phyloP scores from a whole-genome alignment of 352 stramenopile genomes.

The Phytopythium mirpurense region DNA sequence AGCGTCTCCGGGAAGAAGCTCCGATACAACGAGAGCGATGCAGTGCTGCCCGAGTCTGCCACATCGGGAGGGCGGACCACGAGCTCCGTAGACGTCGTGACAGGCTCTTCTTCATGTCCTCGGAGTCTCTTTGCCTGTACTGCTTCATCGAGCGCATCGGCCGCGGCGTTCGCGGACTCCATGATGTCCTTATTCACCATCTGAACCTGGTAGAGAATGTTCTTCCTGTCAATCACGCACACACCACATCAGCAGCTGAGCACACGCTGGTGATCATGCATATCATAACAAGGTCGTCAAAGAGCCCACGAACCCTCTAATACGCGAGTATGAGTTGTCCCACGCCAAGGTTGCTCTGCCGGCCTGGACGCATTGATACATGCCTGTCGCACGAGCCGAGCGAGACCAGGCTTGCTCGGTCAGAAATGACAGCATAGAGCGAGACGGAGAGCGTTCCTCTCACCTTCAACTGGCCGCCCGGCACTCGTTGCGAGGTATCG shows the following conservation, averaged over 20 bases:
- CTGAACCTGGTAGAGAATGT: conserved; percentile 72
- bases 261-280: too few relatives aligned
- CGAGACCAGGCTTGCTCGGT: neutral
- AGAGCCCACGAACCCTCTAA: conserved; percentile 61
- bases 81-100: conserved; percentile 26
- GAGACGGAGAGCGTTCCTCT: neutral
- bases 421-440: neutral
- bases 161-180: conserved; percentile 59
- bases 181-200: conserved; percentile 63
- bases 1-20: conserved; percentile 46
- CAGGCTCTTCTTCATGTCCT: conserved; percentile 27
- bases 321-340: conserved; percentile 80
- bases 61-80: conserved; percentile 22
- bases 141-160: conserved; percentile 68
- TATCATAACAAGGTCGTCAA: too few relatives aligned
- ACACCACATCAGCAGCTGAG: too few relatives aligned
- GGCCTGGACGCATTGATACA: conserved; percentile 50
- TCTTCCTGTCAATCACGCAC: conserved; percentile 50
- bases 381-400: conserved; percentile 12
- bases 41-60: conserved; percentile 10
- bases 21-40: conserved; percentile 26
- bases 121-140: conserved; percentile 41
- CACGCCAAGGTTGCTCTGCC: conserved; percentile 61
- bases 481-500: conserved; percentile 47
- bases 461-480: conserved; percentile 51